phyloP scores from a whole-genome alignment of 2,329 filamentous ascomycete species.

The Ophiostoma piceae region DNA sequence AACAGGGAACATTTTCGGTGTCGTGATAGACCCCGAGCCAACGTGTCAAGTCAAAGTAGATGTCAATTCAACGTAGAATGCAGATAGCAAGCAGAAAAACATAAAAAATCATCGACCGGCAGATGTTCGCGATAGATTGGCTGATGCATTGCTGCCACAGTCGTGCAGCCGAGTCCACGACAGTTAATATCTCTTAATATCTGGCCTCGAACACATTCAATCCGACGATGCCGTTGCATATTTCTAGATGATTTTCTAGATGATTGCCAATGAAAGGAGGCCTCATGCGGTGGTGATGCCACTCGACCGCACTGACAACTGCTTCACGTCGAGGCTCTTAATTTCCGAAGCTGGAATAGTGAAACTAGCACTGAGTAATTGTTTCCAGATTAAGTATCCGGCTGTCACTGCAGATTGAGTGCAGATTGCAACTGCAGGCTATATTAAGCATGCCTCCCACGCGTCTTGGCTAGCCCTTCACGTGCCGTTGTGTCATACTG shows the following conservation, averaged over 20 bases:
- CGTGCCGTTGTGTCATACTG: neutral
- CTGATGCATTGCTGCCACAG: neutral
- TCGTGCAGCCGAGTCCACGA: neutral
- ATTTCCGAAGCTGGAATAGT: neutral
- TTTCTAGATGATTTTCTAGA: no score
- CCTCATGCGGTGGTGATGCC: neutral
- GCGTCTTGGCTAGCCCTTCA: neutral
- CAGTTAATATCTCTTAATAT: neutral
- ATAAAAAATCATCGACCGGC: neutral
- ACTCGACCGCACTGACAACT: neutral
- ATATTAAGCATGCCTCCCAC: constrained; percentile 7
- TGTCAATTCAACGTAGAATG: neutral
- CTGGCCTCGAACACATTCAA: neutral
- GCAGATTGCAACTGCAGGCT: neutral
- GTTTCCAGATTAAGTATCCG: constrained; percentile 1
- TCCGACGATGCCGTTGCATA: neutral
- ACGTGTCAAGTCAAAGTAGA: neutral
- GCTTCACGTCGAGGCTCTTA: neutral
- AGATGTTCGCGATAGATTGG: neutral
- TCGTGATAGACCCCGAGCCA: neutral
- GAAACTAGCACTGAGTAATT: neutral
- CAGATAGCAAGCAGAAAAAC: no score
- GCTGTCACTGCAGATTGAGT: neutral
- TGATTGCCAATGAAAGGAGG: neutral
- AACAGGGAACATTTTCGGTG: neutral